Conservation (phyloP, 2,329 filamentous ascomycete genomes). For the Orbilia oligospora region DNA sequence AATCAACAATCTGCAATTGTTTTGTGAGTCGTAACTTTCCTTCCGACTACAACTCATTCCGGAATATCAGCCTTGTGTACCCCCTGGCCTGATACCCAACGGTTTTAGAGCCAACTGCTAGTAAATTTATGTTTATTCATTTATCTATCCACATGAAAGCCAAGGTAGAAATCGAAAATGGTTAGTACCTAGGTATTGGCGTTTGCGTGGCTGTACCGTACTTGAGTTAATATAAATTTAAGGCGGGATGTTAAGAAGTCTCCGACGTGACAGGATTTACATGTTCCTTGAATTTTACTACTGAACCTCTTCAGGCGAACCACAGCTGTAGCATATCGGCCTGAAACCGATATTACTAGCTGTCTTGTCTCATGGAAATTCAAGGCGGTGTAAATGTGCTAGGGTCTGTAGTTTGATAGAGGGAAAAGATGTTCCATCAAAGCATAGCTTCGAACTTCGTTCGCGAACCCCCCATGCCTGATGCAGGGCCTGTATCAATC, state of each 20-base stretch:
- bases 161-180: not conserved
- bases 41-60: not conserved
- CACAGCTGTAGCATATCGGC: not conserved
- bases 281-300: not conserved
- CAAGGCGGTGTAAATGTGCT: not conserved
- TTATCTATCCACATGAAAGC: not conserved
- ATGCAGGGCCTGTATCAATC: not conserved
- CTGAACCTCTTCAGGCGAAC: not conserved
- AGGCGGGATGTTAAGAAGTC: not conserved
- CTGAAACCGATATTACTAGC: not conserved
- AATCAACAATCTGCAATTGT: not conserved
- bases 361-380: not conserved
- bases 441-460: not conserved
- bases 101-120: not conserved
- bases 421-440: not conserved
- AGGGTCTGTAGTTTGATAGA: not conserved
- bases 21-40: not conserved
- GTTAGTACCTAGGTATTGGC: not conserved
- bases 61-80: not conserved
- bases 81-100: not conserved
- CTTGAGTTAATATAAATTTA: not conserved
- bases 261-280: not conserved
- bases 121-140: not conserved
- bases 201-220: slow-evolving; percentile 6
- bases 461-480: not conserved